phyloP scores from a whole-genome alignment of 768 basidiomycete genomes.

The Kwoniella mangroviensis region DNA sequence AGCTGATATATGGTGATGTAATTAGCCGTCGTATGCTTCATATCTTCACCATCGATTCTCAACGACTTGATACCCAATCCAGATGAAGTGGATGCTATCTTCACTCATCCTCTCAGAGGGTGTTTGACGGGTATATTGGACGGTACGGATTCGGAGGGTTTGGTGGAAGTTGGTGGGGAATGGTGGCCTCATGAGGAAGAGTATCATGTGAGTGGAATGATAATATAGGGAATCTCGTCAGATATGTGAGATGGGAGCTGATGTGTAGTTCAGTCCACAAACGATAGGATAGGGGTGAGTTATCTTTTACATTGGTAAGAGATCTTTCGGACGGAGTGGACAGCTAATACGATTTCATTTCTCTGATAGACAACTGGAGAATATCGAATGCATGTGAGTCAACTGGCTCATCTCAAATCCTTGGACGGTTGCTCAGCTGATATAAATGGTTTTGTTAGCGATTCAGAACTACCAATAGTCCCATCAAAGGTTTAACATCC shows the following conservation, averaged over 20 bases:
- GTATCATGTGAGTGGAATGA: constrained; percentile 65
- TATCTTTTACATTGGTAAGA: not conserved
- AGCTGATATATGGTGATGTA: not conserved
- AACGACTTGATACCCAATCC: constrained; percentile 64
- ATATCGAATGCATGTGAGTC: constrained; percentile 72
- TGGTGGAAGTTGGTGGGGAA: constrained; percentile 68
- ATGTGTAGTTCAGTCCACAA: constrained; percentile 30
- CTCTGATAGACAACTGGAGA: constrained; percentile 31
- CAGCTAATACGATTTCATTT: not conserved
- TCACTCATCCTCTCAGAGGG: constrained; percentile 74
- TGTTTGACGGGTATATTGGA: constrained; percentile 64
- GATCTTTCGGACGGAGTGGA: not conserved
- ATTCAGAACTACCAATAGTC: constrained; percentile 75
- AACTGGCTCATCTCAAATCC: no score
- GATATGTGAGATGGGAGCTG: not conserved
- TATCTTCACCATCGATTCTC: constrained; percentile 66
- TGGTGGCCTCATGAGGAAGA: constrained; percentile 81
- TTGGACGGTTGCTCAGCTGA: constrained; percentile 7
- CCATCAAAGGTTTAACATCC: constrained; percentile 77
- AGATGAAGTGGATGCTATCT: constrained; percentile 75
- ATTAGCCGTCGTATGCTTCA: constrained; percentile 69
- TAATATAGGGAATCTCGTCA: not conserved
- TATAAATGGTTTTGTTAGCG: constrained; percentile 56
- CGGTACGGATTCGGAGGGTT: constrained; percentile 62
- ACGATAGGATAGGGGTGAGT: constrained; percentile 40